Percentiles rank a stretch among this genome's conserved stretches.
Conservation (phyloP, 2,329 filamentous ascomycete species). For the Trichophyton equinum region DNA sequence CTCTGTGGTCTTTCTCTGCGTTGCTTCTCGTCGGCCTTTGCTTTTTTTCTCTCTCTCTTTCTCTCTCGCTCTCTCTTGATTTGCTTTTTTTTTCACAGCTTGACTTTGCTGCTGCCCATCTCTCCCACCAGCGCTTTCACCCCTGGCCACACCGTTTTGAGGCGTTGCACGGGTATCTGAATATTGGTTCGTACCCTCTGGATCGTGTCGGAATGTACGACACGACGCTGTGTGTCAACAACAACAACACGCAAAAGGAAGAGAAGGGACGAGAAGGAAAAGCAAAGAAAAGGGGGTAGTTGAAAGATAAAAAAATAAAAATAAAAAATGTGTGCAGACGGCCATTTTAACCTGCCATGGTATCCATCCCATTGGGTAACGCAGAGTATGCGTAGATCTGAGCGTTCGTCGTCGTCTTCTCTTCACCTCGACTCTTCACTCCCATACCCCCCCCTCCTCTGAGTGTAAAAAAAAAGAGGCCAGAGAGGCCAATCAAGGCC, state of each 20-base stretch:
- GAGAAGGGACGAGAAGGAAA: not conserved
- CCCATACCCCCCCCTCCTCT: too few relatives aligned
- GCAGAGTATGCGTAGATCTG: not conserved
- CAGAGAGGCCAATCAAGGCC: not conserved
- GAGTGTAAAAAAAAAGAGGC: not conserved
- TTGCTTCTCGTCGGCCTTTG: not conserved
- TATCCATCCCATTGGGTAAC: conserved; percentile 2
- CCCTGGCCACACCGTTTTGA: not conserved
- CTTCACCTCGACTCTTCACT: not conserved
- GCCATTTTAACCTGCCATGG: not conserved
- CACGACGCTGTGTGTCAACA: not conserved
- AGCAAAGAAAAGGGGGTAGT: not conserved
- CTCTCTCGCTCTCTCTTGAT: not conserved
- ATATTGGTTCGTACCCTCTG: conserved; percentile 1
- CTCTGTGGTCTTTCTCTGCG: not conserved
- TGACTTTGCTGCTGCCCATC: not conserved
- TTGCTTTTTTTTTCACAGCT: too few relatives aligned
- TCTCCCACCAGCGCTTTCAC: not conserved
- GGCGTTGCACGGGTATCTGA: conserved; percentile 1
- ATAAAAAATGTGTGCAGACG: not conserved
- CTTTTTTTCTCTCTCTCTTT: not conserved
- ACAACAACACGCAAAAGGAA: not conserved
- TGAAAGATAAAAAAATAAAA: not conserved
- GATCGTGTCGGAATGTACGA: not conserved
- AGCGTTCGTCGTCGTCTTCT: not conserved